These are phyloP conservation scores for Cystofilobasidium capitatum DNA, from an alignment of 768 basidiomycete species.

Conservation along the genomic window DNA sequence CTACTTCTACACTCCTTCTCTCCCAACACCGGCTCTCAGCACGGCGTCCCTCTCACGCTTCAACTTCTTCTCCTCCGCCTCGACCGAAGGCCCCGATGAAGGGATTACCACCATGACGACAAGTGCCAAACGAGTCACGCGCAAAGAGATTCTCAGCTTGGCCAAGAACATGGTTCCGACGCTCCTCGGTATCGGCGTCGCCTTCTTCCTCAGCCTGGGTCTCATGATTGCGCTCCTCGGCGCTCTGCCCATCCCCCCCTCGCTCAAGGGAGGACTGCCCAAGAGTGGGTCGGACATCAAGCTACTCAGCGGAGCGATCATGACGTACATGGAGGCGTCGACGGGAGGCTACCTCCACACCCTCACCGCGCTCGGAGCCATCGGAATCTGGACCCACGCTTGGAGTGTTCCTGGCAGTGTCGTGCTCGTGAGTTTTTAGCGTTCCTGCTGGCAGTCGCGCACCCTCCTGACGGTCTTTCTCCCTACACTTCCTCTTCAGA, in stretches of 20 bases:
- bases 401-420: slow-evolving; percentile 96
- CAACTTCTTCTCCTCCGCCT: slow-evolving; percentile 4
- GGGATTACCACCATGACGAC: slow-evolving; percentile 19
- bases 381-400: slow-evolving; percentile 89
- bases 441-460: too few relatives aligned
- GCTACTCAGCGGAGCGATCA: slow-evolving; percentile 18
- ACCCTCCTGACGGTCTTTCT: background rate
- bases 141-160: slow-evolving; percentile 8
- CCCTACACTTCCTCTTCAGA: slow-evolving; percentile 45
- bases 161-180: slow-evolving; percentile 22
- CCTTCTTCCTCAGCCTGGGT: slow-evolving; percentile 14
- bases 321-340: slow-evolving; percentile 19
- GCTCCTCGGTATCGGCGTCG: slow-evolving; percentile 21
- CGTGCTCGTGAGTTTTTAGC: slow-evolving; percentile 49
- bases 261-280: slow-evolving; percentile 4
- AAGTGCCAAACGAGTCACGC: slow-evolving; percentile 14
- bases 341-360: slow-evolving; percentile 50
- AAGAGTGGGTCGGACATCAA: slow-evolving; percentile 24
- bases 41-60: slow-evolving; percentile 7
- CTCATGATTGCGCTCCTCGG: slow-evolving; percentile 13
- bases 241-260: slow-evolving; percentile 22
- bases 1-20: slow-evolving; percentile 1
- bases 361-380: slow-evolving; percentile 66
- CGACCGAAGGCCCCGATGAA: background rate
- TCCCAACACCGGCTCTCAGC: slow-evolving; percentile 22